Conservation (phyloP, 805 yeast genomes). For the Zygosaccharomyces bailii region DNA sequence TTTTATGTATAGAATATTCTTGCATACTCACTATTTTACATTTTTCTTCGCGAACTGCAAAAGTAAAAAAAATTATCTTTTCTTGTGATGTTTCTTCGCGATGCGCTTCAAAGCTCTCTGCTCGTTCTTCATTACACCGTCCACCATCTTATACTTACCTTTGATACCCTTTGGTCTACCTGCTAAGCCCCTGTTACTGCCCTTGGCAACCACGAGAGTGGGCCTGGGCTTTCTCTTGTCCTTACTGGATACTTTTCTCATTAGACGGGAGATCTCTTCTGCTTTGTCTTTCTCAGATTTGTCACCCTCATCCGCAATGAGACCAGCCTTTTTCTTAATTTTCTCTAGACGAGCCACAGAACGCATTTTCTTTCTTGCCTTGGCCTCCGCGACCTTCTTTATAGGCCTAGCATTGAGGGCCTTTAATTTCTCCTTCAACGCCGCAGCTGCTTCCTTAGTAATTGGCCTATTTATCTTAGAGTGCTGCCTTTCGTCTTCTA, state of each 20-base stretch:
- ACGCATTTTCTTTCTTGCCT: conserved; percentile 93
- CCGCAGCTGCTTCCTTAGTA: conserved; percentile 88
- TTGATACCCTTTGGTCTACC: conserved; percentile 97
- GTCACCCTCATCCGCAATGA: conserved; percentile 80
- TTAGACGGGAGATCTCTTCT: conserved; percentile 81
- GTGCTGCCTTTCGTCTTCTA: conserved; percentile 87
- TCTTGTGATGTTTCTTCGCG: conserved; percentile 73
- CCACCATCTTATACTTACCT: conserved; percentile 99
- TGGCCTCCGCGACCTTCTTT: conserved; percentile 97
- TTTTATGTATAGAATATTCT: conserved; percentile 5
- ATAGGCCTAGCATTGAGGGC: conserved; percentile 95
- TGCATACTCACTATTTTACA: background rate
- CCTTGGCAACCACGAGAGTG: conserved; percentile 83
- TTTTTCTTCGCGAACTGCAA: background rate
- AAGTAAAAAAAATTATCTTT: conserved; percentile 23
- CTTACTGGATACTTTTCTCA: conserved; percentile 75
- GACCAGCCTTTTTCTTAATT: conserved; percentile 86
- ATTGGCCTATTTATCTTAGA: conserved; percentile 85
- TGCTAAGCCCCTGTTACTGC: conserved; percentile 75
- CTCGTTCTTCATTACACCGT: conserved; percentile 96
- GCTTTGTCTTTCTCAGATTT: conserved; percentile 93
- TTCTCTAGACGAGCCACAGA: conserved; percentile 83
- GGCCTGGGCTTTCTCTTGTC: conserved; percentile 72
- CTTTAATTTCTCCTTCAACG: conserved; percentile 68
- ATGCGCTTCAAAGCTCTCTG: conserved; percentile 89